Evolutionary conservation across 2,329 filamentous ascomycete species (phyloP), one percentile per base, ranked within the genome.

Genomic region (Fusarium nurragi): DNA sequence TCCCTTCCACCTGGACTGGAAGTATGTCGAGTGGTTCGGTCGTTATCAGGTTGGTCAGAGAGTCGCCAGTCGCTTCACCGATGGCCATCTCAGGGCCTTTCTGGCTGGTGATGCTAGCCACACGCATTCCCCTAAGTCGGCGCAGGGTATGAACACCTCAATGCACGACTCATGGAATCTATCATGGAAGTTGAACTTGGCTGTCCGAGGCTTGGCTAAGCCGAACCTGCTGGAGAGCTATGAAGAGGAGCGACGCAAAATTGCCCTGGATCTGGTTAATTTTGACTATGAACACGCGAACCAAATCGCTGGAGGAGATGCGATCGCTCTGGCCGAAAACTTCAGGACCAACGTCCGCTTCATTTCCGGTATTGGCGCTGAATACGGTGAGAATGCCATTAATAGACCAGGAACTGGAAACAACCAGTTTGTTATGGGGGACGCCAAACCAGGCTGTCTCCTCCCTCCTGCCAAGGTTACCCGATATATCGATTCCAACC

Each of bases 401-500:
- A 86, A 86, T 73, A 79, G 78, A 54, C 71, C 75, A 30, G 68
- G 69, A 21, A 28, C 67, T 4, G 74, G 77, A 21, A 69, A 77
- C 37, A 74, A 79, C 50, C 74, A 76, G 14, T 78, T 78, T 44
- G 76, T 78, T 18, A 77, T 80, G 71, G 82, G 83, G 36, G 80
- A 83, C 23, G 82, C 82, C 43, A 81, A 80, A 60, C 83, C 84
- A 5, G 84, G 84, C 9, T 85, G 82, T 46, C 78, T 85, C 21
- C 80, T 91, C 23, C 84, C 88, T 4, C 90, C 90, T 4, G 88
- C 88, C 37, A 90, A 87, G 75, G 90, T 89, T 18, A 90, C 89
- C 1, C 84, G 91, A 25, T 93, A 90, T 72, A 85, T 93, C 48
- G 91, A 94, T 75, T 88, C 90, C 5, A 94, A 93, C 69, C 90